Conservation (phyloP, 345 rosid genomes). For the Physaria fendleri region DNA sequence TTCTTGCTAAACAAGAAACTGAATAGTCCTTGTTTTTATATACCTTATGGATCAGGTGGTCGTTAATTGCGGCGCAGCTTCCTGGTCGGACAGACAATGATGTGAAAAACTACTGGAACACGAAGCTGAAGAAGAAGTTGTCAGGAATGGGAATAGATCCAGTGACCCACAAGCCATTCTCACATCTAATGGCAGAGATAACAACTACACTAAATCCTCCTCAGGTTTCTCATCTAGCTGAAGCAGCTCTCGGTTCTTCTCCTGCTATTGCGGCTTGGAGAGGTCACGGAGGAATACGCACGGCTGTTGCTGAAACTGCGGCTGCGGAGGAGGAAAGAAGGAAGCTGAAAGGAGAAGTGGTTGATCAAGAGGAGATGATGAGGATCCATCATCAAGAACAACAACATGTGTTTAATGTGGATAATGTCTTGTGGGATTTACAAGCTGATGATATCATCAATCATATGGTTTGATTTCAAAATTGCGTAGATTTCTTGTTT, state of each 20-base stretch:
- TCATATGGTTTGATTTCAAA: constrained; percentile 43
- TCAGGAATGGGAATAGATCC: constrained; percentile 95
- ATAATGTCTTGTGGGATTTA: constrained; percentile 79
- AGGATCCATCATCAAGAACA: constrained; percentile 28
- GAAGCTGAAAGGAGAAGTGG: constrained; percentile 47
- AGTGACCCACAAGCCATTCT: constrained; percentile 95
- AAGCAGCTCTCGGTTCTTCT: constrained; percentile 95
- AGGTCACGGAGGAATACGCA: constrained; percentile 26
- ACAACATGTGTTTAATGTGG: constrained; percentile 55
- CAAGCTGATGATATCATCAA: constrained; percentile 66
- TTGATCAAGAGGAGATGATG: constrained; percentile 46
- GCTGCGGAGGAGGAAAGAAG: constrained; percentile 22
- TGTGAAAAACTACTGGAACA: constrained; percentile 93
- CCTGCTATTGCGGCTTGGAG: constrained; percentile 30
- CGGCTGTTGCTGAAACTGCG: constrained; percentile 26
- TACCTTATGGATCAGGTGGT: constrained; percentile 71
- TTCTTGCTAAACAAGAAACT: background rate
- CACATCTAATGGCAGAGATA: constrained; percentile 96
- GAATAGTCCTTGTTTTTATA: too few species aligned
- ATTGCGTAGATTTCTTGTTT: too few species aligned
- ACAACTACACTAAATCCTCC: constrained; percentile 91
- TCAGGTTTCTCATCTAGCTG: constrained; percentile 87
- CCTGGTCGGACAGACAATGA: constrained; percentile 91
- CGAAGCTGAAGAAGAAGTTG: constrained; percentile 89
- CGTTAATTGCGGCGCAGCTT: constrained; percentile 84